Base-by-base conservation (phyloP, 2,329 filamentous ascomycete species). In the Aspergillus piperis region DNA sequence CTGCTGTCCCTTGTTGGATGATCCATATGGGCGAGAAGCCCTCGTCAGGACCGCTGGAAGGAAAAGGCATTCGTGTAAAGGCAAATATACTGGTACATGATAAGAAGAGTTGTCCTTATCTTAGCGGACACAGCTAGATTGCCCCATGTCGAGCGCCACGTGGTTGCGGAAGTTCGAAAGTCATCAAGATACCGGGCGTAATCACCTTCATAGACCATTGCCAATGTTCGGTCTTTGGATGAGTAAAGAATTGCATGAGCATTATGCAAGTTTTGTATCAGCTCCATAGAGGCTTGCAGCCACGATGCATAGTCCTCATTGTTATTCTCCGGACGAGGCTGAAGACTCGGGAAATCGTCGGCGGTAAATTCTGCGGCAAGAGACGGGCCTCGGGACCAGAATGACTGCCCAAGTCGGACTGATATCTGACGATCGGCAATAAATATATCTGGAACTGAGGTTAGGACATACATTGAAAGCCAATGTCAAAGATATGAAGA, bases 371-470 rank as follows among this genome's bases (percentile, higher is more conserved):
- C 42, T 3, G 54, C 32, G n/a, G 66, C 54, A 3, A 68, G 59
- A 1, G 65, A 64, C 6, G 66, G 66, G 7, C 66, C 66, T 10
- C 66, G 65, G 8, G 64, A 68, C 66, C 66, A 68, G 55, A 68
- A 68, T 27, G 66, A 66, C 57, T 68, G 66, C 3, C 65, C 66
- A 19, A 68, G 57, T 25, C 66, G 65, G n/a, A 68, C 64, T 15
- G 66, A 68, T 32, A 68, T 67, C 49, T 68, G 66, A 13, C 66
- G 54, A 52, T 66, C 66, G 6, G 65, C 57, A 21, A 68, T 50
- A 11, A 50, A 50, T 3, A 50, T 23, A 13, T 13, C 32, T 36
- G 32, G 0, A 13, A 13, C 5, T 36, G 11, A 5, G 13, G 32
- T 36, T 5, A 36, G 11, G 11, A 36, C 5, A 11, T 13, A 13